Percentiles rank a stretch among this genome's conserved stretches.
Evolutionary conservation across 2,329 filamentous ascomycete species (phyloP).

Genomic region (Hansfordia pulvinata): DNA sequence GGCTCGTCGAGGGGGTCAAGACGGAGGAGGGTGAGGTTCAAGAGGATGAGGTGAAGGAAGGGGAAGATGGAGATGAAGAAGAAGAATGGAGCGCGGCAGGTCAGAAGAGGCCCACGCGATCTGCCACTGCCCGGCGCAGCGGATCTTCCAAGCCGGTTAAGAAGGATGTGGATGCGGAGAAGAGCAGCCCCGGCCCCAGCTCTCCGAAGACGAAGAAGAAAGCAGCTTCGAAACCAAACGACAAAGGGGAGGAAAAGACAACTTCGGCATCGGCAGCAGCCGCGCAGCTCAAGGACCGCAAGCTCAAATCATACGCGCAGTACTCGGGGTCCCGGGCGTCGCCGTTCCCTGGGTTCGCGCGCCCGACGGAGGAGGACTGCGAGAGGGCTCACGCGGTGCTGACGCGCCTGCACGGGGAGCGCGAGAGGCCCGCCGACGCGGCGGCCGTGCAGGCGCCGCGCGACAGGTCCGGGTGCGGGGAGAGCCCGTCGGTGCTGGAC

Average conservation of each 20-base stretch:
- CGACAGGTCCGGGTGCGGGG: slow-evolving; percentile 47
- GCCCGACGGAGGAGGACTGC: slow-evolving; percentile 56
- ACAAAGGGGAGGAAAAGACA: neutral
- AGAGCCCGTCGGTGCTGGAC: slow-evolving; percentile 35
- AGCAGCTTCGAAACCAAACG: neutral
- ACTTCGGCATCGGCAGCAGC: slow-evolving; percentile 3
- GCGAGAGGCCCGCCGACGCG: slow-evolving; percentile 44
- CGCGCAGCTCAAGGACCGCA: slow-evolving; percentile 22
- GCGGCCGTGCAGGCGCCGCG: slow-evolving; percentile 35
- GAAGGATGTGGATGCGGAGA: too few species aligned
- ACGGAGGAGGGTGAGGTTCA: slow-evolving; percentile 5
- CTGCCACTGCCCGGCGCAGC: too few species aligned
- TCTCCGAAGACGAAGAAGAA: slow-evolving; percentile 2
- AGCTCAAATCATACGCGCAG: slow-evolving; percentile 26
- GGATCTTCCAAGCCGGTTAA: too few species aligned
- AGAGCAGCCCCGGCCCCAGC: neutral
- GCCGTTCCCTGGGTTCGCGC: slow-evolving; percentile 55
- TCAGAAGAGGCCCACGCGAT: too few species aligned
- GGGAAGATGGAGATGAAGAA: slow-evolving; percentile 1
- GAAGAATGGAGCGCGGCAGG: too few species aligned
- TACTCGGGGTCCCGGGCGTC: slow-evolving; percentile 27
- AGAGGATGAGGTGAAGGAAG: slow-evolving; percentile 3
- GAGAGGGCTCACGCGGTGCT: slow-evolving; percentile 54
- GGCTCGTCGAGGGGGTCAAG: slow-evolving; percentile 7
- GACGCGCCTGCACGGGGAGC: slow-evolving; percentile 48